Base-by-base conservation (phyloP, 1,139 yeast species). In the Suhomyces choctaworum region DNA sequence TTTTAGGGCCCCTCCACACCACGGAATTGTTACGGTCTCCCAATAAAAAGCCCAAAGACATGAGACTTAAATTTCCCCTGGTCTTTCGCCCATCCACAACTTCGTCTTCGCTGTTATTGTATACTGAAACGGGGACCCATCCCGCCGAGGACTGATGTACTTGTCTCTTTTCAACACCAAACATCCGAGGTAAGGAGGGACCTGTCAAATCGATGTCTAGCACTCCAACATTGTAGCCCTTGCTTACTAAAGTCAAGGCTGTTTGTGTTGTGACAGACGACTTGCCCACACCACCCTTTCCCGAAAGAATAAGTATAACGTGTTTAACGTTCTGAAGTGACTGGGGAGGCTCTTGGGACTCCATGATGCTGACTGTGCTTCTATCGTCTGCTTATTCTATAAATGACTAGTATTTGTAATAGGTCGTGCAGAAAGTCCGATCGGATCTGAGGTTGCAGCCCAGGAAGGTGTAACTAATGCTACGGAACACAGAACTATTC, bases 1-100 rank as follows among this genome's bases (percentile, higher is more conserved):
- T 94, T 60, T 90, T 89, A 2, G 99, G 98, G 0, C 99, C 99
- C 52, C 97, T 72, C 99, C 99, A 94, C 7, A 92, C 97, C 21
- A 94, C 95, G 14, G 95, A 81, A 50, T 84, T 86, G 16, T 95
- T 95, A 40, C 97, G 64, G 54, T 86, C 81, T 12, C 84, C 82
- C 7, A 92, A 60, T 29, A 94, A 59, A 52, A 94, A 92, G 3
- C 98, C 99, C n/a, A 94, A 64, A 4, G 96, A 87, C 85, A 92
- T 89, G 30, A 90, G 72, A 27, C 79, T 61, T 8, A 82, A 53
- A 29, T 57, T 60, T 3, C 76, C 76, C 17, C 61, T 36, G 21
- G 36, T 29, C 34, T 66, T 40, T 48, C 59, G 37, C 14, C 42
- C 44, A n/a, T 33, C 28, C 3, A 15, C 28, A 5, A 19, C 27